A percentile compares a stretch with the other conserved stretches of the same genome.
These are phyloP conservation scores for Mucor piriformis DNA, from an alignment of 371 early-diverging fungal species.

Conservation along the genomic window DNA sequence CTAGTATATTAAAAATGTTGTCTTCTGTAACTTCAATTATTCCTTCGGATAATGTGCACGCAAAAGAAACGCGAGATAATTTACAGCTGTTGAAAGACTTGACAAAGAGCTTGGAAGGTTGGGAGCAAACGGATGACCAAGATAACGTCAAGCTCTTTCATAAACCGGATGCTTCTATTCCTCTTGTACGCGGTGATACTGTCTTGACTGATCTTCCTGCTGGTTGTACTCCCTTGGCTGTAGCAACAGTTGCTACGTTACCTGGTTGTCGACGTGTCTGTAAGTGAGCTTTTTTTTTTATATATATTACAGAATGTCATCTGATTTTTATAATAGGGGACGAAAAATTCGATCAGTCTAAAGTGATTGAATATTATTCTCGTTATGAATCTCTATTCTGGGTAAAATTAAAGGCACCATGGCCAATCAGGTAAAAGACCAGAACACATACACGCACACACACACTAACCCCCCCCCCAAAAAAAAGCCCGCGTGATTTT, in stretches of 20 bases:
- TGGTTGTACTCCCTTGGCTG: conserved; percentile 20
- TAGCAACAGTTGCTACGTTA: conserved; percentile 19
- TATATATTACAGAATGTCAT: neutral
- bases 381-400: conserved; percentile 36
- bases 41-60: conserved; percentile 12
- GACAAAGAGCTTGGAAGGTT: conserved; percentile 19
- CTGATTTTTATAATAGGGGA: conserved; percentile 30
- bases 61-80: conserved; percentile 14
- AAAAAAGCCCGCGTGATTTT: conserved; percentile 28
- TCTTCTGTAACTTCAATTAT: conserved; percentile 1
- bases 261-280: conserved; percentile 32
- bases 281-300: conserved; percentile 14
- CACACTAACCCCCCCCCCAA: no score
- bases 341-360: conserved; percentile 34
- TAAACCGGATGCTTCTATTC: conserved; percentile 8
- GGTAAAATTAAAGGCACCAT: conserved; percentile 44
- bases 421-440: conserved; percentile 48
- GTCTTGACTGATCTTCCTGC: conserved; percentile 15
- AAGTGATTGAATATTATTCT: conserved; percentile 37
- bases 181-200: conserved; percentile 31
- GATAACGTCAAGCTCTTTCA: conserved; percentile 20
- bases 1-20: neutral
- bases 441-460: no score
- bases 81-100: conserved; percentile 19
- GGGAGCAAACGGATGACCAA: conserved; percentile 17